Evolutionary conservation across 2,329 filamentous ascomycete genomes (phyloP), one percentile per base, ranked within the genome.

Genomic region (Bipolaris cookei): DNA sequence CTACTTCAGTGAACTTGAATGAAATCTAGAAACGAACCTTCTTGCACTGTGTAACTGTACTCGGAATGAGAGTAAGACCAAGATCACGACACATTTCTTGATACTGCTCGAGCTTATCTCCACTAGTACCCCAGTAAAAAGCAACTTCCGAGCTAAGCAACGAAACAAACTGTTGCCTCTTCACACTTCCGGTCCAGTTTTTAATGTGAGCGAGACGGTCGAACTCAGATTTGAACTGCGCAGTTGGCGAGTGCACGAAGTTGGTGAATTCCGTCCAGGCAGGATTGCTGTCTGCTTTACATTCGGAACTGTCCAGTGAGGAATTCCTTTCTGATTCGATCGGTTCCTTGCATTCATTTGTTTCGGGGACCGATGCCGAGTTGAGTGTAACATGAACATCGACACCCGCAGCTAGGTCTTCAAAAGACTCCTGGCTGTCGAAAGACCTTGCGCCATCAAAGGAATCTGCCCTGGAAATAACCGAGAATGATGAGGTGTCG

Each of bases 71-170:
- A 6, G 59, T 49, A 11, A 73, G 57, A 21, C 61, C 63, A 18
- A 70, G 56, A 16, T 73, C 65, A 3, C 48, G 35, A 45, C 72
- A 75, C 3, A 74, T 52, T 13, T 66, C 54, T 45, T 71, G 68
- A 64, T 66, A 73, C 2, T 54, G 55, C 10, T 62, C 58, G 10
- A 75, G 56, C 28, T 58, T 63, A 20, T 55, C 52, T 35, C 51
- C 39, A 10, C 55, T 44, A 2, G 46, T 55, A 2, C 63, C 66
- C 28, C 67, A 72, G 46, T 64, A 58, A 46, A 62, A 62, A 2
- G 49, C 38, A 34, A 72, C 62, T 50, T 69, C 66, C 3, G 62
- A 63, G 10, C 28, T 60, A n/a, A 68, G 66, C 2, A 67, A 60
- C 14, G 54, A 28, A 14, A 50, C 30, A 32, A 62, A 48, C 6